Conservation (phyloP, 1,284 basidiomycete species). For the Ustilago hordei region DNA sequence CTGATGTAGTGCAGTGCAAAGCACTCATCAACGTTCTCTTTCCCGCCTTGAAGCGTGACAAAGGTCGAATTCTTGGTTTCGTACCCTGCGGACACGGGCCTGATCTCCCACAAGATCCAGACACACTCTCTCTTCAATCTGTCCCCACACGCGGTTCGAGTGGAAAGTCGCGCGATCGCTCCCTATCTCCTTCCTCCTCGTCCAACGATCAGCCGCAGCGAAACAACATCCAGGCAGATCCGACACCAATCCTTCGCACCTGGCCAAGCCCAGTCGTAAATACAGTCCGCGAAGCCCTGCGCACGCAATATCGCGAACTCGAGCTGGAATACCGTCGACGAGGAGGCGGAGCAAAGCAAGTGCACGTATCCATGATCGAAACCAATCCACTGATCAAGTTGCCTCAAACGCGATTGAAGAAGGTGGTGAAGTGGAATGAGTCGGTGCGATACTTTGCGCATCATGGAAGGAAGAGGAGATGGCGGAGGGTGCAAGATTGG, state of each 20-base stretch:
- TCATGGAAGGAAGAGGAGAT: conserved; percentile 8
- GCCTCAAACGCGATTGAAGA: conserved; percentile 37
- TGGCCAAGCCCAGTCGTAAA: conserved; percentile 40
- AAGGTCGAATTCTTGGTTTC: conserved; percentile 44
- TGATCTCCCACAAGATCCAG: conserved; percentile 40
- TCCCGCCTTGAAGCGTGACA: conserved; percentile 46
- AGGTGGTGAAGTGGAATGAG: conserved; percentile 51
- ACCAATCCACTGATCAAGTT: conserved; percentile 26
- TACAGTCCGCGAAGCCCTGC: conserved; percentile 31
- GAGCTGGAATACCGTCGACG: conserved; percentile 28
- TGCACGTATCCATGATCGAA: conserved; percentile 40
- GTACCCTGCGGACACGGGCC: conserved; percentile 44
- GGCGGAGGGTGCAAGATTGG: conserved; percentile 19
- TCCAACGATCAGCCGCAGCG: background rate
- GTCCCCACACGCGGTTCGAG: conserved; percentile 8
- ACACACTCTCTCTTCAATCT: conserved; percentile 40
- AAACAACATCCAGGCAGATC: background rate
- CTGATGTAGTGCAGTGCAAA: conserved; percentile 47
- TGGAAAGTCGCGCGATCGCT: conserved; percentile 35
- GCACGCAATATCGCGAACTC: conserved; percentile 35
- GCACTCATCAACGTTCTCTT: conserved; percentile 52
- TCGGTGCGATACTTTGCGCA: conserved; percentile 33
- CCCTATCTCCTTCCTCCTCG: conserved; percentile 15
- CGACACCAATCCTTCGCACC: conserved; percentile 14
- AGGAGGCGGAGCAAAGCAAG: conserved; percentile 14